Evolutionary conservation across 192 early-diverging fungal species (phyloP).

Genomic region (Mortierella claussenii): DNA sequence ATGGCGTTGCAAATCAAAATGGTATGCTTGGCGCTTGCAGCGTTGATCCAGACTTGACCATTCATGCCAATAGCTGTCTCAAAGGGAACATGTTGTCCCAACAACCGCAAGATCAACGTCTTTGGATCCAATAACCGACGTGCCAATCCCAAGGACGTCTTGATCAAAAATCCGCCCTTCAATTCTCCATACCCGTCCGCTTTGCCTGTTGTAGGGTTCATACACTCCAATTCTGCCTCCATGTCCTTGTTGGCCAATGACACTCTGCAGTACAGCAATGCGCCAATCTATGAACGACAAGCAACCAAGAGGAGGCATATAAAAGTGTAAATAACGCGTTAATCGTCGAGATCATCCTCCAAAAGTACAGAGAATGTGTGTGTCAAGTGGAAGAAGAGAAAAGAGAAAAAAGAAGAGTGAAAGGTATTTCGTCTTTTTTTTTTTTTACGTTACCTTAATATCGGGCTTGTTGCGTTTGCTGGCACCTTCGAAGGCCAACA

Average conservation of each 20-base stretch:
- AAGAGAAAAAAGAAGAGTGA: too few relatives aligned
- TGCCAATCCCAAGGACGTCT: constrained; percentile 82
- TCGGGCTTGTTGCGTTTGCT: constrained; percentile 92
- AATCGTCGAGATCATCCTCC: too few relatives aligned
- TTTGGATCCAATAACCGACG: constrained; percentile 75
- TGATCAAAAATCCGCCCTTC: constrained; percentile 80
- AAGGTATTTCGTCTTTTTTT: too few relatives aligned
- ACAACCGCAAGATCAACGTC: constrained; percentile 73
- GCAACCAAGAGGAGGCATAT: not conserved
- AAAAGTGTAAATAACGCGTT: too few relatives aligned
- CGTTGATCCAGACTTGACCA: constrained; percentile 93
- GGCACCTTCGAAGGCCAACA: constrained; percentile 93
- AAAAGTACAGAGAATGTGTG: too few relatives aligned
- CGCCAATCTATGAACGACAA: constrained; percentile 60
- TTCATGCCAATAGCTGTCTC: constrained; percentile 94
- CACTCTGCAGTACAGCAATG: constrained; percentile 87
- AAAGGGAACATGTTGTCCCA: constrained; percentile 81
- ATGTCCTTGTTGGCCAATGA: constrained; percentile 92
- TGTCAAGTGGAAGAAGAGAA: too few relatives aligned
- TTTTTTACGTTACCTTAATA: constrained; percentile 68
- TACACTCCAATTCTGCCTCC: constrained; percentile 97
- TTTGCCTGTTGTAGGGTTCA: constrained; percentile 81
- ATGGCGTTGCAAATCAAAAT: constrained; percentile 78
- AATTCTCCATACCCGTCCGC: constrained; percentile 94
- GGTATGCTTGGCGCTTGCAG: constrained; percentile 67